A percentile compares a stretch with the other conserved stretches of the same genome.
These are phyloP conservation scores for Candida peoriensis DNA, from an alignment of 805 yeast genomes.

Conservation along the genomic window DNA sequence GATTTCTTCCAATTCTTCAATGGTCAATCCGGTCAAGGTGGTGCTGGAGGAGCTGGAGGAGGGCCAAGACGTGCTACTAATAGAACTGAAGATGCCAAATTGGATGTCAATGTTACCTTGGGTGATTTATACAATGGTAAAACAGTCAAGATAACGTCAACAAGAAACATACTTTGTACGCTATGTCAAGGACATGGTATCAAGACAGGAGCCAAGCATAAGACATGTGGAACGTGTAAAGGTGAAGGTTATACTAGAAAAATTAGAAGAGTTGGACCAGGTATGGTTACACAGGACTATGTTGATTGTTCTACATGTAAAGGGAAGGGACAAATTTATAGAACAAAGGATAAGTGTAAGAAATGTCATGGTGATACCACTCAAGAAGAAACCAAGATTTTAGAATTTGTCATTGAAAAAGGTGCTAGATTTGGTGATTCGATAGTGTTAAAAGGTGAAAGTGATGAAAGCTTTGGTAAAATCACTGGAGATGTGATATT, in stretches of 20 bases:
- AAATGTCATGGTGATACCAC: conserved; percentile 64
- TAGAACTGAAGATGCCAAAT: conserved; percentile 62
- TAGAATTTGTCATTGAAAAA: conserved; percentile 71
- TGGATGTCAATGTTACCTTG: conserved; percentile 59
- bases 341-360: conserved; percentile 70
- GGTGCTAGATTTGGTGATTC: conserved; percentile 65
- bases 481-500: conserved; percentile 75
- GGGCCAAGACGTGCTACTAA: conserved; percentile 13
- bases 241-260: conserved; percentile 66
- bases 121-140: conserved; percentile 81
- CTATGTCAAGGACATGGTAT: conserved; percentile 77
- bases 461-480: conserved; percentile 74
- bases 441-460: conserved; percentile 58
- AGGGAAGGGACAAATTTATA: conserved; percentile 60
- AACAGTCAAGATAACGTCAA: conserved; percentile 64
- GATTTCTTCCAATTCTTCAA: conserved; percentile 73
- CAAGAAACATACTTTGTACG: conserved; percentile 68
- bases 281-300: conserved; percentile 59
- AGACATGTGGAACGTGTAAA: conserved; percentile 60
- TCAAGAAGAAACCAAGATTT: conserved; percentile 58
- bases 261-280: conserved; percentile 65
- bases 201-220: conserved; percentile 48
- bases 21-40: conserved; percentile 23
- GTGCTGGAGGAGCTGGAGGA: conserved; percentile 4
- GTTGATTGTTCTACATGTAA: conserved; percentile 63